phyloP scores from a whole-genome alignment of 2,329 filamentous ascomycete species.

The Colletotrichum echinochloae region DNA sequence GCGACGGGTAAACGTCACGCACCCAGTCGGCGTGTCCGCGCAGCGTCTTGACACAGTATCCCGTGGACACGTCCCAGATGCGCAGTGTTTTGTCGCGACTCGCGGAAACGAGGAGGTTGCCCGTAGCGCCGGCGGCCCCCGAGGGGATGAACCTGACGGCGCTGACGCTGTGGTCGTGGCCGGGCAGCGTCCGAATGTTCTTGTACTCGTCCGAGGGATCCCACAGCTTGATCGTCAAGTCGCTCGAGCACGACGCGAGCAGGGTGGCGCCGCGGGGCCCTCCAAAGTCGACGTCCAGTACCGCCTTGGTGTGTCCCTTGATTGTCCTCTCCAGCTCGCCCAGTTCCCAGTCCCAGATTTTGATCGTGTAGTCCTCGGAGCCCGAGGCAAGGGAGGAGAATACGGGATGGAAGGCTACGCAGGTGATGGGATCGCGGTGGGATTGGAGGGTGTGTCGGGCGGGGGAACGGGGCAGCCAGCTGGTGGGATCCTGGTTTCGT shows the following conservation, averaged over 20 bases:
- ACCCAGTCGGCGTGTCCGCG: slow-evolving; percentile 91
- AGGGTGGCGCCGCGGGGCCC: slow-evolving; percentile 84
- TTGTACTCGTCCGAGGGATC: slow-evolving; percentile 94
- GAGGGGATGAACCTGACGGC: slow-evolving; percentile 90
- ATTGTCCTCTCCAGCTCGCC: slow-evolving; percentile 91
- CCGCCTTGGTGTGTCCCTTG: slow-evolving; percentile 91
- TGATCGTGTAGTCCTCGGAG: slow-evolving; percentile 93
- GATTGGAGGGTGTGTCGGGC: slow-evolving; percentile 86
- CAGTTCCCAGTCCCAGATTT: slow-evolving; percentile 97
- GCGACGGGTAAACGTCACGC: slow-evolving; percentile 84
- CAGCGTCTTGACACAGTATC: slow-evolving; percentile 92
- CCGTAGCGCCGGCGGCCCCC: slow-evolving; percentile 79
- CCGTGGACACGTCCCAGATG: slow-evolving; percentile 94
- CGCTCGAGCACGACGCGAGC: slow-evolving; percentile 79
- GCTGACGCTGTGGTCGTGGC: slow-evolving; percentile 93
- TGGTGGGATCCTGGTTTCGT: slow-evolving; percentile 84
- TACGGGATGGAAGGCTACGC: slow-evolving; percentile 91
- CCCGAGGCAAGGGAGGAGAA: slow-evolving; percentile 92
- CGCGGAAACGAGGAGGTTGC: slow-evolving; percentile 87
- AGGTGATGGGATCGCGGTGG: slow-evolving; percentile 84
- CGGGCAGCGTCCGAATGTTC: slow-evolving; percentile 90
- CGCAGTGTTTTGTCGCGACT: slow-evolving; percentile 86
- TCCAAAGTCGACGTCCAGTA: slow-evolving; percentile 90
- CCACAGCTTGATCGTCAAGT: slow-evolving; percentile 95
- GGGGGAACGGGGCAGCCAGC: slow-evolving; percentile 88